These are phyloP conservation scores for Malassezia vespertilionis DNA, from an alignment of 1,284 basidiomycete species.

Conservation along the genomic window DNA sequence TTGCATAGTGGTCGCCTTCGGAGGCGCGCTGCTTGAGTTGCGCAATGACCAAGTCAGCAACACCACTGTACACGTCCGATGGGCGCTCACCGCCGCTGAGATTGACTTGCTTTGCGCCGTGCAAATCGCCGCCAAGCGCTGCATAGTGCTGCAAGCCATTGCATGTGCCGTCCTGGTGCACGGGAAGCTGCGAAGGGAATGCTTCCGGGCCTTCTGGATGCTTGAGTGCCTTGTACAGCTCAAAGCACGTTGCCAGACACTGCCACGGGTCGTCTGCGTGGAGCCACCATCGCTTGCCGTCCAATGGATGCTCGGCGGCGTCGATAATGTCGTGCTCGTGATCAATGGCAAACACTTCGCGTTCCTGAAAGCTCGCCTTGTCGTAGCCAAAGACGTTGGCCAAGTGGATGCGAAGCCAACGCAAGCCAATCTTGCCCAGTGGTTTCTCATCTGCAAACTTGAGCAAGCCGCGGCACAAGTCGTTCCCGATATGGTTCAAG, in stretches of 20 bases:
- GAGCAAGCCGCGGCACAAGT: conserved; percentile 78
- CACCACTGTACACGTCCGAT: conserved; percentile 88
- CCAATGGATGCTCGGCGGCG: conserved; percentile 58
- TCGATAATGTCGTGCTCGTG: conserved; percentile 70
- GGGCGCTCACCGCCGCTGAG: conserved; percentile 73
- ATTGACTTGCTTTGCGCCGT: conserved; percentile 87
- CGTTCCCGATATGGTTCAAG: conserved; percentile 90
- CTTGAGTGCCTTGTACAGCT: conserved; percentile 61
- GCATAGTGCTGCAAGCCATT: conserved; percentile 99
- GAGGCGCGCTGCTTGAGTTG: conserved; percentile 53
- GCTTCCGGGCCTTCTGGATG: conserved; percentile 59
- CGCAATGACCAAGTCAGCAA: conserved; percentile 55
- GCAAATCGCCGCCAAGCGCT: conserved; percentile 81
- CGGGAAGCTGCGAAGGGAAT: conserved; percentile 68
- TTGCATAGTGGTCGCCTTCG: conserved; percentile 55
- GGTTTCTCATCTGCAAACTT: conserved; percentile 71
- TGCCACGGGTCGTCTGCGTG: conserved; percentile 95
- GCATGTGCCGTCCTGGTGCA: conserved; percentile 97
- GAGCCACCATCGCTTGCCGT: conserved; percentile 55
- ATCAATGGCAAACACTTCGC: conserved; percentile 66
- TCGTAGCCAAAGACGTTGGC: conserved; percentile 89
- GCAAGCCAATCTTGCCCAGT: conserved; percentile 66
- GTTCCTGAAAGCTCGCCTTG: conserved; percentile 86
- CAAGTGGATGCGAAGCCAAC: conserved; percentile 83
- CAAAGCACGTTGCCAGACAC: conserved; percentile 81